Evolutionary conservation across 1,139 yeast species (phyloP).

Genomic region (Sugiyamaella japonica): DNA sequence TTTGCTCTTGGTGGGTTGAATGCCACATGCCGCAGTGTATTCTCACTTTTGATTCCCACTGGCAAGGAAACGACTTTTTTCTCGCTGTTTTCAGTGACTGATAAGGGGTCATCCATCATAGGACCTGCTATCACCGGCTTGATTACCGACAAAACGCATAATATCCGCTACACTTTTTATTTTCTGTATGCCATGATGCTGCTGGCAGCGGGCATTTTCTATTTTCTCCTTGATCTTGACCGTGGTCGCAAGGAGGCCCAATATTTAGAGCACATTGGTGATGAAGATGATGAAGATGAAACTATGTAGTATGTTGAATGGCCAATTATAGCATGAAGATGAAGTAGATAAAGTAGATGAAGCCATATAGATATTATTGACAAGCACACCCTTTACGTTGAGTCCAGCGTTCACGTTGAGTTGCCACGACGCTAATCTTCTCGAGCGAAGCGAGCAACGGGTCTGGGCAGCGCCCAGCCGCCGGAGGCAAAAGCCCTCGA

Average conservation of each 20-base stretch:
- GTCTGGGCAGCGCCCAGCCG: background rate
- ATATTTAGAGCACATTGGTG: constrained; percentile 30
- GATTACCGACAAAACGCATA: constrained; percentile 65
- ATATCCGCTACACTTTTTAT: constrained; percentile 66
- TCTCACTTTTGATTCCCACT: constrained; percentile 61
- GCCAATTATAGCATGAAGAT: no score
- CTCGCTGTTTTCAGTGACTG: constrained; percentile 68
- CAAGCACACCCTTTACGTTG: no score
- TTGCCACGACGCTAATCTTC: no score
- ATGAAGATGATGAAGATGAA: constrained; percentile 11
- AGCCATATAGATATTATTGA: no score
- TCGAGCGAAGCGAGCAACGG: no score
- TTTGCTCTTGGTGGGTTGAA: constrained; percentile 66
- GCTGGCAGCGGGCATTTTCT: constrained; percentile 53
- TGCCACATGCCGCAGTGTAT: constrained; percentile 62
- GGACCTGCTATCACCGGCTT: constrained; percentile 69
- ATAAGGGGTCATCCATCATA: constrained; percentile 67
- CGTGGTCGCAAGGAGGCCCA: constrained; percentile 50
- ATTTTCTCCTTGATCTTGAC: constrained; percentile 49
- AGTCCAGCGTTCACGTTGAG: no score
- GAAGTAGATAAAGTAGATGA: background rate
- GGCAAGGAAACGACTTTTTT: constrained; percentile 72
- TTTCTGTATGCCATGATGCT: constrained; percentile 53
- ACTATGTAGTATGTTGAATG: no score
- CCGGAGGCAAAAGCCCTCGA: background rate